These are phyloP conservation scores for Pilatotrama ljubarskyi DNA, from an alignment of 768 basidiomycete species.

Conservation along the genomic window DNA sequence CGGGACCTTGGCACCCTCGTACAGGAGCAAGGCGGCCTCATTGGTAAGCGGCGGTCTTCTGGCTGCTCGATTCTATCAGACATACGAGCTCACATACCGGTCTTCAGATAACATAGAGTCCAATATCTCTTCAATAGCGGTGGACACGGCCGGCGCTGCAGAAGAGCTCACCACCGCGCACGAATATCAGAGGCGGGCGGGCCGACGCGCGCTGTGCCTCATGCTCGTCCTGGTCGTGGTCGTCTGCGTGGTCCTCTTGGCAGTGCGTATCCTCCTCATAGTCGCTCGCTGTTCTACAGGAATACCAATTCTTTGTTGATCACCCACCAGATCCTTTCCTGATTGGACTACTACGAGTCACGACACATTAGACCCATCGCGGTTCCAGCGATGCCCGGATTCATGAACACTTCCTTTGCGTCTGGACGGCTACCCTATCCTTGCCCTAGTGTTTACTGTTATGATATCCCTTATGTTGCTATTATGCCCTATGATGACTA, in stretches of 20 bases:
- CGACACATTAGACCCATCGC: neutral
- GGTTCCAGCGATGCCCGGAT: neutral
- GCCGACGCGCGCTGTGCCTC: conserved; percentile 84
- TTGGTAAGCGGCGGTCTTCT: conserved; percentile 61
- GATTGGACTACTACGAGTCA: neutral
- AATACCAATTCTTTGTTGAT: conserved; percentile 29
- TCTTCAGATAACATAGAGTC: conserved; percentile 88
- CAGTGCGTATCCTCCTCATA: conserved; percentile 59
- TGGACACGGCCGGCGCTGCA: conserved; percentile 79
- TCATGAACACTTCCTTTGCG: conserved; percentile 5
- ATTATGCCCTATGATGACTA: conserved; percentile 9
- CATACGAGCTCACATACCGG: neutral
- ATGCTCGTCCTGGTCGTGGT: conserved; percentile 88
- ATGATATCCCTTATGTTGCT: conserved; percentile 11
- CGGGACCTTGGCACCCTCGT: conserved; percentile 94
- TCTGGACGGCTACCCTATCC: conserved; percentile 10
- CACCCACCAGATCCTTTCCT: conserved; percentile 28
- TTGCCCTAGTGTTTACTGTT: neutral
- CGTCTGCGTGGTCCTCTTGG: conserved; percentile 83
- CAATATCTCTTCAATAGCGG: conserved; percentile 85
- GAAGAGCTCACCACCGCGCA: conserved; percentile 87
- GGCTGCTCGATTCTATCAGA: neutral
- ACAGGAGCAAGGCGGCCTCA: conserved; percentile 90
- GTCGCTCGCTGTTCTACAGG: conserved; percentile 29
- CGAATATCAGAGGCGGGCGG: conserved; percentile 93